Percentiles rank a stretch among this genome's conserved stretches.
Evolutionary conservation across 176 grass and related monocot genomes (phyloP).

Genomic region (Dactylis glomerata): DNA sequence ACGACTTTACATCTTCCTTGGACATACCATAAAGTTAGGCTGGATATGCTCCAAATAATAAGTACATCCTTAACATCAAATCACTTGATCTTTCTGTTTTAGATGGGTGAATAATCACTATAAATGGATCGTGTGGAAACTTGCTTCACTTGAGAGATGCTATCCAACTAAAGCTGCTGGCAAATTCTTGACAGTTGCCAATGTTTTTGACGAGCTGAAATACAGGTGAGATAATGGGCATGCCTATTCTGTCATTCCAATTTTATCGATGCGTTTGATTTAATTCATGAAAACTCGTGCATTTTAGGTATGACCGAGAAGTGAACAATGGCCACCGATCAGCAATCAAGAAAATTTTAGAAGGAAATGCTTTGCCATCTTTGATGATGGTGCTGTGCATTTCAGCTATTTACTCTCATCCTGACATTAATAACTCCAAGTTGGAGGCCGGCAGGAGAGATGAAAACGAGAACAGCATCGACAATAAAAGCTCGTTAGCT

Average conservation of each 20-base stretch:
- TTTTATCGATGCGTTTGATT: slow-evolving; percentile 20
- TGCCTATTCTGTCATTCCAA: slow-evolving; percentile 25
- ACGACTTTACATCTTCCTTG: background rate
- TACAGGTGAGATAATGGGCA: slow-evolving; percentile 56
- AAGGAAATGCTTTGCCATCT: slow-evolving; percentile 88
- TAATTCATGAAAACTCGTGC: slow-evolving; percentile 21
- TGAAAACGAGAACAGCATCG: slow-evolving; percentile 19
- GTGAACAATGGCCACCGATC: slow-evolving; percentile 83
- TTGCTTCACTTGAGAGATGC: slow-evolving; percentile 77
- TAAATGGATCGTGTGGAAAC: slow-evolving; percentile 88
- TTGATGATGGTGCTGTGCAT: slow-evolving; percentile 91
- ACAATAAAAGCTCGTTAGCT: slow-evolving; percentile 20
- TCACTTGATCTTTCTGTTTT: slow-evolving; percentile 42
- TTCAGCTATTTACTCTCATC: slow-evolving; percentile 66
- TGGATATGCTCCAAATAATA: background rate
- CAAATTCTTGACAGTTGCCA: slow-evolving; percentile 75
- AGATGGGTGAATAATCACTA: slow-evolving; percentile 92
- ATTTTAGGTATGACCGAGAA: slow-evolving; percentile 89
- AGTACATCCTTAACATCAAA: slow-evolving; percentile 21
- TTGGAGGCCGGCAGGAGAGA: slow-evolving; percentile 31
- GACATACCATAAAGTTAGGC: background rate
- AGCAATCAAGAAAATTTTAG: slow-evolving; percentile 82
- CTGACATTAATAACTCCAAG: slow-evolving; percentile 41
- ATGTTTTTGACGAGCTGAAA: slow-evolving; percentile 90
- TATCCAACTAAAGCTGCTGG: slow-evolving; percentile 61